Percentiles rank a stretch among this genome's conserved stretches.
phyloP scores from a whole-genome alignment of 768 basidiomycete genomes.

The Amanita polypyramis region DNA sequence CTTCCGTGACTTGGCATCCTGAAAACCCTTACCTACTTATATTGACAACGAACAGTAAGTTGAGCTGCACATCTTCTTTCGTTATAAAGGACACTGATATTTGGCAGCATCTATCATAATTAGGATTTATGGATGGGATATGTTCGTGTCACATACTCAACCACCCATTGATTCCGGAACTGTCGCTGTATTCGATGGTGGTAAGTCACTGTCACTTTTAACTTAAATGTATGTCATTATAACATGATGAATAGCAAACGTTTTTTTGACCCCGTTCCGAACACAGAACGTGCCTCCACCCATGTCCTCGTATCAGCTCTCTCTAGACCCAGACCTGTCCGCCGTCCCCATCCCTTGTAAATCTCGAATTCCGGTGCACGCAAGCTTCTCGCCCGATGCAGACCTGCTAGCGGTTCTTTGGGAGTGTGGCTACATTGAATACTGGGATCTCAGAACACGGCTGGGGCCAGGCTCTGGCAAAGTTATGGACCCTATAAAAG shows the following conservation, averaged over 20 bases:
- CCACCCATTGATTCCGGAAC: conserved; percentile 73
- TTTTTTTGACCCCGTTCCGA: conserved; percentile 88
- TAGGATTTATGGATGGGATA: conserved; percentile 71
- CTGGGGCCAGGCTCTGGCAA: conserved; percentile 46
- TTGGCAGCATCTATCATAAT: conserved; percentile 42
- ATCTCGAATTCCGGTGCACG: conserved; percentile 50
- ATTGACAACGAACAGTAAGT: conserved; percentile 57
- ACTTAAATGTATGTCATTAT: conserved; percentile 1
- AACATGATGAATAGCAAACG: conserved; percentile 33
- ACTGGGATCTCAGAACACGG: conserved; percentile 64
- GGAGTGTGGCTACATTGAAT: conserved; percentile 54
- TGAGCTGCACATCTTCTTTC: neutral
- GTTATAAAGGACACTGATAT: conserved; percentile 1
- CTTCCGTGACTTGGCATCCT: conserved; percentile 78
- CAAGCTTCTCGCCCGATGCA: conserved; percentile 43
- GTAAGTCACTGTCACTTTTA: conserved; percentile 38
- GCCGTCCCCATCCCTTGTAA: conserved; percentile 8
- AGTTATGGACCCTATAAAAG: conserved; percentile 42
- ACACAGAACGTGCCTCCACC: conserved; percentile 97
- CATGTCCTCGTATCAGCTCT: conserved; percentile 63
- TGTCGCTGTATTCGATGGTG: conserved; percentile 84
- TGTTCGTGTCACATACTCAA: conserved; percentile 42
- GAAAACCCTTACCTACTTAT: conserved; percentile 60
- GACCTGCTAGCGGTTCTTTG: conserved; percentile 62
- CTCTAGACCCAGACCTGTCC: conserved; percentile 16